Evolutionary conservation across 352 stramenopile species (phyloP), one percentile per base, ranked within the genome.

Genomic region (Phytophthora hybrid): DNA sequence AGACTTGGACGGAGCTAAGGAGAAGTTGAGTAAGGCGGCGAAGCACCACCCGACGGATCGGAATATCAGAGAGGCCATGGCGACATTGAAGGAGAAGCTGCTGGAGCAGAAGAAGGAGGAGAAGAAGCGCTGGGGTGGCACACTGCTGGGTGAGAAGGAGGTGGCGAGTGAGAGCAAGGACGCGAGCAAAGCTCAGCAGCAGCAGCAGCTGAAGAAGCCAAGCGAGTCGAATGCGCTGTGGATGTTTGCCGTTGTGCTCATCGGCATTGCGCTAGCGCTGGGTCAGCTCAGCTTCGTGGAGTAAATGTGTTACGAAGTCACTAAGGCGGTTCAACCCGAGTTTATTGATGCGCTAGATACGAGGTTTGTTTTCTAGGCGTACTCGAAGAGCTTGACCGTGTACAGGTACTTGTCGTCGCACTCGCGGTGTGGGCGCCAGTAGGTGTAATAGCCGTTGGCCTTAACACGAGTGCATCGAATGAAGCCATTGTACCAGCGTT

Each of bases 401-500:
- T 93, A 77, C 21, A 95, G 75, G 62, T 93, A 93, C 71, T 92
- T 95, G 76, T 94, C 88, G 47, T 92, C 88, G 56, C 88, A 95
- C 74, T 95, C 88, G 32, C 88, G 84, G 54, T 88, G 70, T 13
- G 83, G 60, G 34, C 84, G 83, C 86, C 88, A 95, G 66, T 95
- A 95, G 2, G 88, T 94, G 70, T 92, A 95, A 72, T 92, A 95
- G 18, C 88, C 86, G 57, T 92, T 95, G 69, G 80, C 89, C 66
- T 95, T 93, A 47, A 93, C 88, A 37, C 88, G 83, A 8, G 88
- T 95, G 77, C 86, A 95, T 11, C 85, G 86, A 60, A 94, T 87
- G 63, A 84, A 92, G 14, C 85, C 86, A 41, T 93, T 95, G 23
- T 85, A 70, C 86, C 87, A 93, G 55, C 85, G 85, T n/a, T 93